Conservation (phyloP, 805 yeast species). For the Saccharomyces kudriavzevii region DNA sequence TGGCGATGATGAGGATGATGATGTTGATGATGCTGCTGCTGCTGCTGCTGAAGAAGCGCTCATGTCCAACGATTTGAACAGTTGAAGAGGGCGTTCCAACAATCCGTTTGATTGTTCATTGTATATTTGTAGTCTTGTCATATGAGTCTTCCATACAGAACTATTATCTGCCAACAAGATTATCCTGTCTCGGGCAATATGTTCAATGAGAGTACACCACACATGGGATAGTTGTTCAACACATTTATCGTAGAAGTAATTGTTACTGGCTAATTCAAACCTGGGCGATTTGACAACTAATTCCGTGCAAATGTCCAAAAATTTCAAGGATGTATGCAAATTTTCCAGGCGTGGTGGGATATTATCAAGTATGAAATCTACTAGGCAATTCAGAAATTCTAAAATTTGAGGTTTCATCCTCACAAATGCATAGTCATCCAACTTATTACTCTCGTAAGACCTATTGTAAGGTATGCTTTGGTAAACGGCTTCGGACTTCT, state of each 20-base stretch:
- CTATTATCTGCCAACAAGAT: constrained; percentile 14
- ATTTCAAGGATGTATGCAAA: constrained; percentile 21
- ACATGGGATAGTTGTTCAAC: constrained; percentile 29
- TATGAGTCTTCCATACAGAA: constrained; percentile 13
- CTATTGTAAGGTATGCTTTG: constrained; percentile 26
- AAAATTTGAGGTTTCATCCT: constrained; percentile 26
- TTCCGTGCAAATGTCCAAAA: constrained; percentile 25
- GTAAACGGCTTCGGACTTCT: constrained; percentile 18
- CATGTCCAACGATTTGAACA: constrained; percentile 16
- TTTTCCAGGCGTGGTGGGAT: constrained; percentile 27
- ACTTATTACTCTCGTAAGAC: constrained; percentile 11
- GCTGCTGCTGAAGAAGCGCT: constrained; percentile 3
- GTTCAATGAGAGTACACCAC: constrained; percentile 27
- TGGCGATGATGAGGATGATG: background rate
- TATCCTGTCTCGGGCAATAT: constrained; percentile 18
- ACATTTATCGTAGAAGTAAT: constrained; percentile 31
- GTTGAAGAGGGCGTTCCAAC: constrained; percentile 20
- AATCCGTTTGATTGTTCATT: constrained; percentile 21
- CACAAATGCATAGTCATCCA: constrained; percentile 31
- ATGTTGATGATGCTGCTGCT: background rate
- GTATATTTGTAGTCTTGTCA: constrained; percentile 17
- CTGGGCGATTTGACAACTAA: constrained; percentile 26
- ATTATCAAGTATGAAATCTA: constrained; percentile 27
- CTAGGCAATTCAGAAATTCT: constrained; percentile 29
- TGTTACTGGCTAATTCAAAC: constrained; percentile 28